These are phyloP conservation scores for Kodamaea plutei DNA, from an alignment of 1,139 yeast genomes.

Conservation along the genomic window DNA sequence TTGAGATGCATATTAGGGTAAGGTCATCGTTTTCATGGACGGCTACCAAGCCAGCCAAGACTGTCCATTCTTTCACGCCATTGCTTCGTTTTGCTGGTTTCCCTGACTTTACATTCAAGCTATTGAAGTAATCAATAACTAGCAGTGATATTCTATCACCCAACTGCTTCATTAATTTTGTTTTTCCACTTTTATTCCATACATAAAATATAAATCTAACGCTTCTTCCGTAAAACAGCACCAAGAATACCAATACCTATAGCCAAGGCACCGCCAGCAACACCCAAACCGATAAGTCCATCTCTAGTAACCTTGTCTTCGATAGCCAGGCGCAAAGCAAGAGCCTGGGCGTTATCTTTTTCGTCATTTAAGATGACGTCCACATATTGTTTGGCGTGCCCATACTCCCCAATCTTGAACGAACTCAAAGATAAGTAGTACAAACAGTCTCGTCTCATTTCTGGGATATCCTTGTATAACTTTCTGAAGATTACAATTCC, in stretches of 20 bases:
- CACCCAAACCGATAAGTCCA: constrained; percentile 83
- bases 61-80: constrained; percentile 78
- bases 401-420: constrained; percentile 81
- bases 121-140: constrained; percentile 19
- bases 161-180: constrained; percentile 2
- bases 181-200: too few species aligned
- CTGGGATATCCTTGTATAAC: constrained; percentile 73
- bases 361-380: constrained; percentile 74
- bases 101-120: constrained; percentile 29
- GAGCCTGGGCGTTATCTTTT: constrained; percentile 79
- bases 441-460: constrained; percentile 82
- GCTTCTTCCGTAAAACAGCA: constrained; percentile 45
- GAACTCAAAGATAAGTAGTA: constrained; percentile 88
- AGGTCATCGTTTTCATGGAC: constrained; percentile 19
- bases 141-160: constrained; percentile 10
- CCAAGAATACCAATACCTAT: constrained; percentile 70
- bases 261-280: constrained; percentile 82
- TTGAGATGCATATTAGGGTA: constrained; percentile 52
- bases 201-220: constrained; percentile 16
- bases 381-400: constrained; percentile 80
- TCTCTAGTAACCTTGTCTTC: constrained; percentile 84
- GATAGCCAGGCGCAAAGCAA: constrained; percentile 64
- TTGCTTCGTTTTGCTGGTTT: constrained; percentile 60
- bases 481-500: constrained; percentile 77
- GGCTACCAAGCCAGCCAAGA: constrained; percentile 70